These are phyloP conservation scores for Coemansia sp. DNA, from an alignment of 192 early-diverging fungal genomes.

Conservation along the genomic window DNA sequence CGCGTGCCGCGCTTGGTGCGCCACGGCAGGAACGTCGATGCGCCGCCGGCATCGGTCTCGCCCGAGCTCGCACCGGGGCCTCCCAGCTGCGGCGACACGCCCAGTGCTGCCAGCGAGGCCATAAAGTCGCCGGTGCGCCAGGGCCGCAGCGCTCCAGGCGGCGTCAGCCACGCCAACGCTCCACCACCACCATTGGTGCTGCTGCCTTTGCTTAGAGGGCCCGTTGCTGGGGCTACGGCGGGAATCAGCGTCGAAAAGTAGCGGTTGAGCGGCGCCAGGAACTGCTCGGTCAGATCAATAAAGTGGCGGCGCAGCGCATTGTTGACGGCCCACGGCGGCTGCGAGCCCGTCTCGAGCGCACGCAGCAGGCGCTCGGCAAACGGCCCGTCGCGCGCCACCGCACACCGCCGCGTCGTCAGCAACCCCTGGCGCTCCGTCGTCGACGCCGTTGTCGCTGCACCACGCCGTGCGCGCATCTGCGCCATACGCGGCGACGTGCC, in stretches of 20 bases:
- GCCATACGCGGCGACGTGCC: conserved; percentile 48
- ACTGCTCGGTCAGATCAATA: conserved; percentile 88
- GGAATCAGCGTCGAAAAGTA: conserved; percentile 89
- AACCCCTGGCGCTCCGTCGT: conserved; percentile 26
- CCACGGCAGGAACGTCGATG: conserved; percentile 27
- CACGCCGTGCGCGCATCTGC: conserved; percentile 26
- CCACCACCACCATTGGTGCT: not conserved
- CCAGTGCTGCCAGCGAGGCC: conserved; percentile 40
- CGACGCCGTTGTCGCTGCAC: not conserved
- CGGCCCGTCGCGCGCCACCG: conserved; percentile 76
- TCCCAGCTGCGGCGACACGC: conserved; percentile 47
- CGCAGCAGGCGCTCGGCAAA: conserved; percentile 75
- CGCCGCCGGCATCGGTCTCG: not conserved
- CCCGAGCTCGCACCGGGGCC: not conserved
- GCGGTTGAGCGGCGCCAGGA: conserved; percentile 91
- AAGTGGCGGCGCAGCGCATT: conserved; percentile 92
- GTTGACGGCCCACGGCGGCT: conserved; percentile 74
- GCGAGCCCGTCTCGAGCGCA: conserved; percentile 65
- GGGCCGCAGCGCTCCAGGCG: conserved; percentile 33
- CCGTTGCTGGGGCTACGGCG: conserved; percentile 48
- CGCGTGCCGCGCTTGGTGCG: conserved; percentile 33
- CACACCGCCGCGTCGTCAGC: conserved; percentile 64
- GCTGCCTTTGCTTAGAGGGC: conserved; percentile 8
- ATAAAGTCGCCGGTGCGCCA: conserved; percentile 51
- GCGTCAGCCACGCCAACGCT: conserved; percentile 30